Evolutionary conservation across 208 protist species (phyloP).

Genomic region (Phytomonas sp.): DNA sequence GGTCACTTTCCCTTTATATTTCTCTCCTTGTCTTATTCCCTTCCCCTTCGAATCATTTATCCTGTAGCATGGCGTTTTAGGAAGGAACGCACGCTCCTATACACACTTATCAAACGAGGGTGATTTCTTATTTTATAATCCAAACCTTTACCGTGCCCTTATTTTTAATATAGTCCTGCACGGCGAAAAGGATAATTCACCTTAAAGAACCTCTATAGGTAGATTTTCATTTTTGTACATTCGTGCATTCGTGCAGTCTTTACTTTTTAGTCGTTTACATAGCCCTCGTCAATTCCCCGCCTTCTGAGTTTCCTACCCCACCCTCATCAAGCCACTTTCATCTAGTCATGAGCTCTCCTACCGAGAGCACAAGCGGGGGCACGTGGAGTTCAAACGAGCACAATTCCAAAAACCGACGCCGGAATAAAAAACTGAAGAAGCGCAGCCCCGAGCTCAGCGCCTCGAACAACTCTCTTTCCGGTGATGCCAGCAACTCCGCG

Average conservation of each 20-base stretch:
- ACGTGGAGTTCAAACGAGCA: neutral
- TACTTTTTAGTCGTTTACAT: constrained; percentile 6
- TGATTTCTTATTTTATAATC: neutral
- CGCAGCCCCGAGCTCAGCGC: neutral
- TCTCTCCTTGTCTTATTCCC: neutral
- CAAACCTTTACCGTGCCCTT: constrained; percentile 3
- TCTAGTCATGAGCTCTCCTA: neutral
- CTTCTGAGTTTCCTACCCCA: neutral
- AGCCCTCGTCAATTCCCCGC: constrained; percentile 1
- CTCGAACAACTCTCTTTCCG: constrained; percentile 3
- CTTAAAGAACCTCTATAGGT: neutral
- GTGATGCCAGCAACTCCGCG: neutral
- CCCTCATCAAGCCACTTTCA: neutral
- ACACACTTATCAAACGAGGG: neutral
- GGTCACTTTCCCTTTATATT: neutral
- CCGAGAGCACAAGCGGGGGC: neutral
- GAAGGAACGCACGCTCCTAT: neutral
- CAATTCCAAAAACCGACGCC: neutral
- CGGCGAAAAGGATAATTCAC: neutral
- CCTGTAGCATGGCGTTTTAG: constrained; percentile 2
- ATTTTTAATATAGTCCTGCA: neutral
- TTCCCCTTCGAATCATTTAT: constrained; percentile 3
- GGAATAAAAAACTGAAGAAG: neutral
- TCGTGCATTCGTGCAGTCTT: neutral
- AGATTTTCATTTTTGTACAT: neutral